Percentiles rank a stretch among this genome's conserved stretches.
phyloP scores from a whole-genome alignment of 129 eudicot species.

The Lactuca sativa region DNA sequence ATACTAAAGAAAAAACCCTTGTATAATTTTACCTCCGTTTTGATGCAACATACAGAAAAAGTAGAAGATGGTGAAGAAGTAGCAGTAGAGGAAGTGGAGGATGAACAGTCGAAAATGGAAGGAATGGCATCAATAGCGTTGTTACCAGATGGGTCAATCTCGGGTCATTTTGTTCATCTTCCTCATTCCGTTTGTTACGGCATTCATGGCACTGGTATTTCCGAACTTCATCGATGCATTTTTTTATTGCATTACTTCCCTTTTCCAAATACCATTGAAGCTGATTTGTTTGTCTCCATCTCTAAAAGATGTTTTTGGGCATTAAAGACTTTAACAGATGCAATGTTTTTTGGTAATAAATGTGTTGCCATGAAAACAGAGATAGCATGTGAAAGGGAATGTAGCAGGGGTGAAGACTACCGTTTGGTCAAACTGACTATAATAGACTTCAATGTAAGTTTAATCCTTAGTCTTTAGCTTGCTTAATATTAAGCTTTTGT shows the following conservation, averaged over 20 bases:
- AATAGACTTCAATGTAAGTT: conserved; percentile 67
- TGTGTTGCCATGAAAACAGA: conserved; percentile 33
- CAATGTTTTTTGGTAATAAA: conserved; percentile 7
- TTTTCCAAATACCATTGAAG: conserved; percentile 3
- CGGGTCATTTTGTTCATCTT: conserved; percentile 93
- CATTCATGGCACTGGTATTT: conserved; percentile 83
- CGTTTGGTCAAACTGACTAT: conserved; percentile 86
- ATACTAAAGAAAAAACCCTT: conserved; percentile 13
- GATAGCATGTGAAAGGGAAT: conserved; percentile 93
- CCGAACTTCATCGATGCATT: not conserved
- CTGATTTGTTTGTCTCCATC: not conserved
- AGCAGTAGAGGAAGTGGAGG: conserved; percentile 31
- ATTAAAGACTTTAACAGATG: too few relatives aligned
- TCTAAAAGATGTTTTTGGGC: not conserved
- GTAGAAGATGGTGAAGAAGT: conserved; percentile 25
- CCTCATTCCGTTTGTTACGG: conserved; percentile 86
- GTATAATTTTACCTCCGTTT: not conserved
- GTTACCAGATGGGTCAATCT: conserved; percentile 76
- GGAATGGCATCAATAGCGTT: conserved; percentile 94
- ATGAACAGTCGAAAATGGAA: conserved; percentile 47
- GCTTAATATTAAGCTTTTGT: not conserved
- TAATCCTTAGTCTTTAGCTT: not conserved
- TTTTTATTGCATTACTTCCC: not conserved
- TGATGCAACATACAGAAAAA: conserved; percentile 1
- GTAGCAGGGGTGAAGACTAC: conserved; percentile 98